Evolutionary conservation across 345 rosid genomes (phyloP).

Genomic region (Mercurialis annua): DNA sequence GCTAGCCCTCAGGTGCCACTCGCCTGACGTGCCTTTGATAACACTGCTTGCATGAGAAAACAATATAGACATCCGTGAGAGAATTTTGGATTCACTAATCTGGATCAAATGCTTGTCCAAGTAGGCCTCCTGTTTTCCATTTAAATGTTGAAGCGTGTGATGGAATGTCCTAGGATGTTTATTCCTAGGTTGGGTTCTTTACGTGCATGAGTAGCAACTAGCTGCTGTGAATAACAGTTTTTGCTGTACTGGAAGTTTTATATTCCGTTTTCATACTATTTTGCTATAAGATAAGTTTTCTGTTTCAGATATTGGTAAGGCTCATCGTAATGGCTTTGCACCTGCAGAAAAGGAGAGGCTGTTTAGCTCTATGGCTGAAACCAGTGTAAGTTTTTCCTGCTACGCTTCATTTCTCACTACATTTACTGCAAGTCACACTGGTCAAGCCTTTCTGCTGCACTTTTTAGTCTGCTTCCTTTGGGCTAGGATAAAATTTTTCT

Average conservation of each 20-base stretch:
- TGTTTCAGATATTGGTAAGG: slow-evolving; percentile 48
- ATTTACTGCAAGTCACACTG: not conserved
- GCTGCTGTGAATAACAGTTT: not conserved
- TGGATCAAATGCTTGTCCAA: not conserved
- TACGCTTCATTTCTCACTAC: not conserved
- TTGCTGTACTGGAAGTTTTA: not conserved
- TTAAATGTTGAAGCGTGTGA: no score
- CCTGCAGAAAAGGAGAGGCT: slow-evolving; percentile 34
- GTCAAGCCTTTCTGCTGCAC: slow-evolving; percentile 8
- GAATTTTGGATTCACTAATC: not conserved
- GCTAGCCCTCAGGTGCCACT: no score
- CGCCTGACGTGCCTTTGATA: no score
- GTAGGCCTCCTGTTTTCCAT: not conserved
- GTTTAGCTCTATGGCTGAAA: slow-evolving; percentile 26
- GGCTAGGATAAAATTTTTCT: not conserved
- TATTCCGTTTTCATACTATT: not conserved
- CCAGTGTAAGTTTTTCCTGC: slow-evolving; percentile 39
- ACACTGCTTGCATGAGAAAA: no score
- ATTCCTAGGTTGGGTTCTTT: not conserved
- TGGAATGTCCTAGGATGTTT: not conserved
- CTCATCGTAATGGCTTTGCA: slow-evolving; percentile 16
- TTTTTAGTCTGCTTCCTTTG: not conserved
- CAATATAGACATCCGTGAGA: not conserved
- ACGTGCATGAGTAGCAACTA: not conserved
- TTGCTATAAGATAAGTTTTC: slow-evolving; percentile 10